Percentiles rank a stretch among this genome's conserved stretches.
Conservation (phyloP, 345 rosid genomes). For the Syzygium jambos region DNA sequence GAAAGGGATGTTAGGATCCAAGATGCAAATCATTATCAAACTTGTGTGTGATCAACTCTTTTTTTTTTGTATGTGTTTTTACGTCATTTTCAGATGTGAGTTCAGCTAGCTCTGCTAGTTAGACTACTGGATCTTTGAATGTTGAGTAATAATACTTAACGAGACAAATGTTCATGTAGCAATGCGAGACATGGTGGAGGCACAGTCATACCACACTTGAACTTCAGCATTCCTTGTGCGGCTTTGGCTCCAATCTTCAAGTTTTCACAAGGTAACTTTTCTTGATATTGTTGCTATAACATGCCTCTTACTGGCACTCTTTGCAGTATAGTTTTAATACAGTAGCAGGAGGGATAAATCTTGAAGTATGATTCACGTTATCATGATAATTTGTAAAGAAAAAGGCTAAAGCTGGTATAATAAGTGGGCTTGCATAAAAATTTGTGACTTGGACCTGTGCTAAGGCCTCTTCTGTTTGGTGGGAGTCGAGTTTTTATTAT, state of each 20-base stretch:
- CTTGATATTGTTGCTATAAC: not conserved
- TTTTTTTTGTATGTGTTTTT: not conserved
- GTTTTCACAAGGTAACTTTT: slow-evolving; percentile 60
- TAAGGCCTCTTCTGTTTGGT: not conserved
- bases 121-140: not conserved
- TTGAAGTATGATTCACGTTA: not conserved
- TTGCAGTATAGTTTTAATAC: not conserved
- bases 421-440: not conserved
- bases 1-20: not conserved
- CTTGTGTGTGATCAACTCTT: not conserved
- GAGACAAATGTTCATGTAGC: slow-evolving; percentile 33
- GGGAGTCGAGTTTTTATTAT: not conserved
- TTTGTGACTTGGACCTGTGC: not conserved
- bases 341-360: not conserved
- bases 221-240: slow-evolving; percentile 91
- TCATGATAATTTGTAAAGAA: not conserved
- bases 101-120: not conserved
- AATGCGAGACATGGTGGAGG: slow-evolving; percentile 92
- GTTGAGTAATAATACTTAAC: not conserved
- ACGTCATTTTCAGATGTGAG: not conserved
- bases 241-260: slow-evolving; percentile 63
- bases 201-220: slow-evolving; percentile 76
- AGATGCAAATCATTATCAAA: not conserved
- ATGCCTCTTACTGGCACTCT: not conserved
- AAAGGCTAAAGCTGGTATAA: not conserved